These are phyloP conservation scores for Heterobasidion parviporum DNA, from an alignment of 1,284 basidiomycete genomes.

Conservation along the genomic window DNA sequence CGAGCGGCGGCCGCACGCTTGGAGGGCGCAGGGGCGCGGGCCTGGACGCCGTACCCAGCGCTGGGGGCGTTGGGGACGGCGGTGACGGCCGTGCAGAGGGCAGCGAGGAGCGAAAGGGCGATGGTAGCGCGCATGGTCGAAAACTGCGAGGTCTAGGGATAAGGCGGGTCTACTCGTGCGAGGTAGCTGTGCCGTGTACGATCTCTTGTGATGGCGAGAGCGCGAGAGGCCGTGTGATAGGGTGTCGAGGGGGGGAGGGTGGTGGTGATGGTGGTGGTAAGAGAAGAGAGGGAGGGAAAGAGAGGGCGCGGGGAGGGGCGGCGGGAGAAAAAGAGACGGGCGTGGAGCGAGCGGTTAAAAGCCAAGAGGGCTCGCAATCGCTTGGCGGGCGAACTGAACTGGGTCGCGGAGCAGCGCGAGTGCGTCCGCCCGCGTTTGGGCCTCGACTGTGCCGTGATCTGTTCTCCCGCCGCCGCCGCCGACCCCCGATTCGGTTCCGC, in stretches of 20 bases:
- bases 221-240: neutral
- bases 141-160: neutral
- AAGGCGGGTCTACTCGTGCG: neutral
- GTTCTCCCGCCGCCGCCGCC: too few relatives aligned
- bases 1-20: neutral
- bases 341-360: neutral
- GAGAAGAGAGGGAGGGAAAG: neutral
- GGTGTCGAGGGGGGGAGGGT: neutral
- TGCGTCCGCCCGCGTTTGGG: too few relatives aligned
- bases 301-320: neutral
- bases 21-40: neutral
- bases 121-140: neutral
- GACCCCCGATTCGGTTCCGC: too few relatives aligned
- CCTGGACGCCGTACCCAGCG: neutral
- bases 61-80: neutral
- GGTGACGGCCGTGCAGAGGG: neutral
- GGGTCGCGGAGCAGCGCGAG: too few relatives aligned
- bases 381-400: neutral
- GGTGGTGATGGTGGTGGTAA: neutral
- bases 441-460: too few relatives aligned
- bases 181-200: neutral
- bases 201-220: neutral
- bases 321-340: neutral
- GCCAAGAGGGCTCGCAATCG: neutral
- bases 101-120: neutral